These are phyloP conservation scores for Chaetomiaceae sp. DNA, from an alignment of 2,329 filamentous ascomycete genomes.

Conservation along the genomic window DNA sequence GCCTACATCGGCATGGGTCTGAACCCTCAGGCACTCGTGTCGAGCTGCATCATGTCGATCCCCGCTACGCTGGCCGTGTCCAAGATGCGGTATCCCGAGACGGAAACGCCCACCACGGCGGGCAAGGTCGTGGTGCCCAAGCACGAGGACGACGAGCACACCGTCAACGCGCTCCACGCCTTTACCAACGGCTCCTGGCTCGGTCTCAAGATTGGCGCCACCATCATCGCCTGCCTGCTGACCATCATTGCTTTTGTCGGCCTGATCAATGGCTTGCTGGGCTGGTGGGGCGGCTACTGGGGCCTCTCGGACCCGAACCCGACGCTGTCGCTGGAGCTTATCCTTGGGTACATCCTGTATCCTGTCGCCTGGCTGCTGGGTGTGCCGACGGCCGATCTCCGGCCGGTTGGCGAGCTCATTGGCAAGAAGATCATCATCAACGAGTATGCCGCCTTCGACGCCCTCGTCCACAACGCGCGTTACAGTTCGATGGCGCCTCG, in stretches of 20 bases:
- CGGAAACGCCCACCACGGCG: conserved; percentile 78
- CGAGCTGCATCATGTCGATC: conserved; percentile 93
- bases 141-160: conserved; percentile 68
- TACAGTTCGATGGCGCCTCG: conserved; percentile 62
- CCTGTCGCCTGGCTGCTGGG: conserved; percentile 78
- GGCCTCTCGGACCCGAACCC: conserved; percentile 58
- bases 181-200: conserved; percentile 83
- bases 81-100: conserved; percentile 86
- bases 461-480: conserved; percentile 43
- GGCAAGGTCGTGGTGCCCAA: conserved; percentile 78
- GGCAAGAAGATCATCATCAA: conserved; percentile 83
- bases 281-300: conserved; percentile 79
- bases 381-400: conserved; percentile 61
- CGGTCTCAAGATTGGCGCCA: conserved; percentile 80
- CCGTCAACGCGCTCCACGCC: conserved; percentile 78
- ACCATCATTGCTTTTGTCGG: conserved; percentile 77
- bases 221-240: conserved; percentile 74
- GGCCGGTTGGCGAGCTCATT: conserved; percentile 69
- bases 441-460: conserved; percentile 64
- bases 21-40: conserved; percentile 79
- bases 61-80: conserved; percentile 84
- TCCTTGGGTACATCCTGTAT: conserved; percentile 74
- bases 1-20: conserved; percentile 82
- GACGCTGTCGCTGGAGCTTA: conserved; percentile 63
- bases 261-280: conserved; percentile 70